Conservation (phyloP, 2,329 filamentous ascomycete genomes). For the Didymella pinodella region DNA sequence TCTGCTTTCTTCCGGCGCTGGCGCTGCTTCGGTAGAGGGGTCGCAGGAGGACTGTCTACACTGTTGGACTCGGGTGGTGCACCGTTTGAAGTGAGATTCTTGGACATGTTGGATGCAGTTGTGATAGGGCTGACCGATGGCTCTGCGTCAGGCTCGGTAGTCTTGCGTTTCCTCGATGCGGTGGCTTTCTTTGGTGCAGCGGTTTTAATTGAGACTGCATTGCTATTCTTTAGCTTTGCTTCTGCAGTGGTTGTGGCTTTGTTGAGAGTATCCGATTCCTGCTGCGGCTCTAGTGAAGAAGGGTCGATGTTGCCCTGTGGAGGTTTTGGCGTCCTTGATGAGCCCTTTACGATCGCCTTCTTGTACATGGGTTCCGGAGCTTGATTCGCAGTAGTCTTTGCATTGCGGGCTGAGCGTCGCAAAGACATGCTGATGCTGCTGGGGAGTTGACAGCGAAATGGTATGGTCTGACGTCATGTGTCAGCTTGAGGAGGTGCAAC, state of each 20-base stretch:
- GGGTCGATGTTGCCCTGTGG: background rate
- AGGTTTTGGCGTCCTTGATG: background rate
- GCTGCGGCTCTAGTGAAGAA: background rate
- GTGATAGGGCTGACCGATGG: background rate
- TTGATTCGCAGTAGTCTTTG: constrained; percentile 3
- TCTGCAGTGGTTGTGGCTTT: background rate
- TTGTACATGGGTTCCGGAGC: background rate
- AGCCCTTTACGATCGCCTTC: background rate
- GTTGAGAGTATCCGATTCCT: background rate
- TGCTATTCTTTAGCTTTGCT: background rate
- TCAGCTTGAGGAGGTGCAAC: constrained; percentile 1
- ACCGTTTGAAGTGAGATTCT: background rate
- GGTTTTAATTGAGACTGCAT: background rate
- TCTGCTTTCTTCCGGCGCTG: constrained; percentile 30
- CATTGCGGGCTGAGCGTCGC: constrained; percentile 61
- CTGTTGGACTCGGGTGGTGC: background rate
- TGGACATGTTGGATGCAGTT: background rate
- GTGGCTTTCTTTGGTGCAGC: constrained; percentile 14
- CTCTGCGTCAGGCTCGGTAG: background rate
- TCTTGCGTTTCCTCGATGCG: constrained; percentile 34
- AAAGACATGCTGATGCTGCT: constrained; percentile 56
- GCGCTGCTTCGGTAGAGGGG: constrained; percentile 41
- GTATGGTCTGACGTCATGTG: constrained; percentile 34
- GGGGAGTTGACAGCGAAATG: constrained; percentile 11
- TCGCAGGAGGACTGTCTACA: constrained; percentile 31